Conservation (phyloP, 495 filamentous ascomycete genomes). For the Corynascus novoguineensis region DNA sequence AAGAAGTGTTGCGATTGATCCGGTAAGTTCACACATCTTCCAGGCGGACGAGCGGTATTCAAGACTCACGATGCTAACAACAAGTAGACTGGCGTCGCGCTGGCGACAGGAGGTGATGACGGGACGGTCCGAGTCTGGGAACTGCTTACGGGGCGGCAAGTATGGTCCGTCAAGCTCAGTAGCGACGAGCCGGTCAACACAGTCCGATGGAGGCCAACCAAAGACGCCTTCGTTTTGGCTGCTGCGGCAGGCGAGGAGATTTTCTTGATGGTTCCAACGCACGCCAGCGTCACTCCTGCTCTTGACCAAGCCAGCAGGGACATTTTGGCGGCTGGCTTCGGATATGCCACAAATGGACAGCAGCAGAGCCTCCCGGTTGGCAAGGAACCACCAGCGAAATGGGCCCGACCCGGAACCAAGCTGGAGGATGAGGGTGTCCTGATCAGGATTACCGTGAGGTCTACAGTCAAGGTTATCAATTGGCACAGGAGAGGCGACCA, state of each 20-base stretch:
- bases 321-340: conserved; percentile 79
- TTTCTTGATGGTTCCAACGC: conserved; percentile 67
- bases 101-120: conserved; percentile 88
- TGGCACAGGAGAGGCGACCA: conserved; percentile 96
- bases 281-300: conserved; percentile 28
- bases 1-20: conserved; percentile 62
- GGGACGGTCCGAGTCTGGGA: conserved; percentile 92
- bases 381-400: conserved; percentile 71
- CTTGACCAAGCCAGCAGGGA: conserved; percentile 67
- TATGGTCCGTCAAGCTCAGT: conserved; percentile 76
- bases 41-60: neutral
- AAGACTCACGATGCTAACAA: neutral
- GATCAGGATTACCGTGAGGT: conserved; percentile 71
- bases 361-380: conserved; percentile 54
- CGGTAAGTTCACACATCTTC: conserved; percentile 16
- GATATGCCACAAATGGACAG: conserved; percentile 70
- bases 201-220: conserved; percentile 83
- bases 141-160: conserved; percentile 74
- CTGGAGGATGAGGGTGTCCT: conserved; percentile 73
- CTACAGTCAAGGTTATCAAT: conserved; percentile 79
- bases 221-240: conserved; percentile 73
- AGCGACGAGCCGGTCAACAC: conserved; percentile 78
- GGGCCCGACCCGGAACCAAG: conserved; percentile 70
- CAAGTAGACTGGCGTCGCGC: conserved; percentile 23
- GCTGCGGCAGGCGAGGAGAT: conserved; percentile 80